Conservation (phyloP, 345 rosid genomes). For the Passiflora organensis region DNA sequence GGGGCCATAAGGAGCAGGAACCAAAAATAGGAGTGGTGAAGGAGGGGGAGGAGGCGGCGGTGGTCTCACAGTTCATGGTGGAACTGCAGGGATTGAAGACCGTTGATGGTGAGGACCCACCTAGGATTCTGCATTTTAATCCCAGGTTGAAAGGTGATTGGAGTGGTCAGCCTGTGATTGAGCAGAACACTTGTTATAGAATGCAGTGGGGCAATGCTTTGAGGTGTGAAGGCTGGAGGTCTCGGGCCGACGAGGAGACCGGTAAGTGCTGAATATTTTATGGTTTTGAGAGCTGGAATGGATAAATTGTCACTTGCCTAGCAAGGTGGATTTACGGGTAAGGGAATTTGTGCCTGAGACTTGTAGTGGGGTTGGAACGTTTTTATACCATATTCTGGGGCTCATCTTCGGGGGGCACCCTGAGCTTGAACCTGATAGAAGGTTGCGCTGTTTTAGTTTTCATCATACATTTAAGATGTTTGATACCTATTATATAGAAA, state of each 20-base stretch:
- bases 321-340: too few relatives aligned
- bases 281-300: not conserved
- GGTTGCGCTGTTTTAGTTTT: too few relatives aligned
- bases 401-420: too few relatives aligned
- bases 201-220: conserved; percentile 89
- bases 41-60: conserved; percentile 43
- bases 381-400: too few relatives aligned
- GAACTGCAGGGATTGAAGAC: conserved; percentile 84
- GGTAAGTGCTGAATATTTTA: conserved; percentile 30
- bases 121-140: conserved; percentile 77
- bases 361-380: too few relatives aligned
- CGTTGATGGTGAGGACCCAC: conserved; percentile 96
- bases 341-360: too few relatives aligned
- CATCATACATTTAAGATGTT: too few relatives aligned
- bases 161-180: conserved; percentile 80
- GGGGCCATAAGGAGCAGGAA: conserved; percentile 52
- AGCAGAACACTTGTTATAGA: conserved; percentile 86
- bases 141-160: conserved; percentile 93
- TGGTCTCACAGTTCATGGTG: conserved; percentile 83
- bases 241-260: conserved; percentile 78
- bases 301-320: not conserved
- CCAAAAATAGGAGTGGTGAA: conserved; percentile 46
- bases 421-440: too few relatives aligned
- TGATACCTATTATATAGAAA: too few relatives aligned
- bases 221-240: conserved; percentile 84